Base-by-base conservation (phyloP, 768 basidiomycete species). In the Phanerochaete carnosa region DNA sequence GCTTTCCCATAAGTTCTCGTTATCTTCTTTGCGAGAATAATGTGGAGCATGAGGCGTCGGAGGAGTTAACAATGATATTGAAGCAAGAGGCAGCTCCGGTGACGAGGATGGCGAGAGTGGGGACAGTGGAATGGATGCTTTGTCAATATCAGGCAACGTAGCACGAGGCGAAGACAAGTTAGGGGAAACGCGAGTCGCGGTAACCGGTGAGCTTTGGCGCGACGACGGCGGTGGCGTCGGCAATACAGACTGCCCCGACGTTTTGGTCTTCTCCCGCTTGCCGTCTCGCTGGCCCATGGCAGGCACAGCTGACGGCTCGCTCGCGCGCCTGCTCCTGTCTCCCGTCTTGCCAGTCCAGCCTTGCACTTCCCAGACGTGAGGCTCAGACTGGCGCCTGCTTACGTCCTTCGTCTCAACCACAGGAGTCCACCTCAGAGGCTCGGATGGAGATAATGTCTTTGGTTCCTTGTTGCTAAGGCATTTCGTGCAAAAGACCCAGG, bases 1-100 rank as follows among this genome's bases (percentile, higher is more conserved):
- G 55, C 65, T 62, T 19, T 66, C 63, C 65, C 66, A 58, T 8
- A 45, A 3, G 9, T 26, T 29, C 23, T 46, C 45, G 1, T 57
- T 28, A 2, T 32, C n/a, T 4, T 46, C 29, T 30, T 45, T 49
- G 11, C 32, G 23, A 4, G 19, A 13, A 25, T 45, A 43, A 19
- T 28, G 37, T 25, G 43, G 55, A 6, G 35, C 55, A 19, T 25
- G 26, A n/a, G 55, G 23, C 8, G 39, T 19, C 19, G 39, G 8
- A 43, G 39, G 39, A 43, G 39, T 4, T 19, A 19, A 19, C 8
- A 37, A 55, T 1, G 43, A 30, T 3, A n/a, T 3, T 3, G 45
- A 29, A 1, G 56, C 43, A 19, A 49, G 32, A 11, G 56, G 43
- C 28, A 57, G 19, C 30, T 45, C 28, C 8, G 56, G 56, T 11